Evolutionary conservation across 2,329 filamentous ascomycete genomes (phyloP).

Genomic region (Apiospora aurea): DNA sequence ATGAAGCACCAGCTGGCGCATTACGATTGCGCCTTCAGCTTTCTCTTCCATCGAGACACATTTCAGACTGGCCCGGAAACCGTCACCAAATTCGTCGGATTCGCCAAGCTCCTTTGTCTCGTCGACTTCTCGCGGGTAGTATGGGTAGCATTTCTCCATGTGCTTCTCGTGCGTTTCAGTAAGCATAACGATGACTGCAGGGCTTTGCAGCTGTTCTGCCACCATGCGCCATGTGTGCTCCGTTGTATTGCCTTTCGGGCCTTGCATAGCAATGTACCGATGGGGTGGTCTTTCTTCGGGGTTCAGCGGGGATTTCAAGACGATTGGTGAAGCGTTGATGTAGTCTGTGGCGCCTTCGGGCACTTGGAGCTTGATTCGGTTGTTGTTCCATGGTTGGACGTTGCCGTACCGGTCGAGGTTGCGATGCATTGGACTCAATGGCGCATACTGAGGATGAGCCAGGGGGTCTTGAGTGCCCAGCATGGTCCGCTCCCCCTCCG

Average conservation of each 20-base stretch:
- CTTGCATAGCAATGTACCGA: conserved; percentile 91
- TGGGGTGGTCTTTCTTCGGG: conserved; percentile 47
- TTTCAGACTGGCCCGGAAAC: conserved; percentile 72
- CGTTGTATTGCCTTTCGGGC: conserved; percentile 78
- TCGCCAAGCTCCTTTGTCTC: conserved; percentile 66
- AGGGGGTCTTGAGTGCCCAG: conserved; percentile 48
- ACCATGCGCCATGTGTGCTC: conserved; percentile 97
- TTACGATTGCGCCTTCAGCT: conserved; percentile 67
- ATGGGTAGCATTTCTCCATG: conserved; percentile 85
- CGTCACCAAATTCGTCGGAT: conserved; percentile 68
- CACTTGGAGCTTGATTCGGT: conserved; percentile 82
- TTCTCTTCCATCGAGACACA: conserved; percentile 68
- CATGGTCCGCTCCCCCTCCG: conserved; percentile 56
- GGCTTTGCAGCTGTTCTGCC: conserved; percentile 74
- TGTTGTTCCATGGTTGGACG: conserved; percentile 88
- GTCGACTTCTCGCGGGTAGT: conserved; percentile 73
- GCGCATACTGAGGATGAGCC: conserved; percentile 51
- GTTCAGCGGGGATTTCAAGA: conserved; percentile 54
- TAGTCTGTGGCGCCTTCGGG: conserved; percentile 77
- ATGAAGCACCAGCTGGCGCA: conserved; percentile 74
- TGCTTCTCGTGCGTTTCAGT: conserved; percentile 84
- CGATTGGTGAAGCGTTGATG: conserved; percentile 81
- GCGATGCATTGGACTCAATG: conserved; percentile 60
- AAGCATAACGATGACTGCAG: conserved; percentile 91
- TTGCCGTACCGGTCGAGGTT: conserved; percentile 85